phyloP scores from a whole-genome alignment of 768 basidiomycete species.

The Boletus pseudo-olivaceus region DNA sequence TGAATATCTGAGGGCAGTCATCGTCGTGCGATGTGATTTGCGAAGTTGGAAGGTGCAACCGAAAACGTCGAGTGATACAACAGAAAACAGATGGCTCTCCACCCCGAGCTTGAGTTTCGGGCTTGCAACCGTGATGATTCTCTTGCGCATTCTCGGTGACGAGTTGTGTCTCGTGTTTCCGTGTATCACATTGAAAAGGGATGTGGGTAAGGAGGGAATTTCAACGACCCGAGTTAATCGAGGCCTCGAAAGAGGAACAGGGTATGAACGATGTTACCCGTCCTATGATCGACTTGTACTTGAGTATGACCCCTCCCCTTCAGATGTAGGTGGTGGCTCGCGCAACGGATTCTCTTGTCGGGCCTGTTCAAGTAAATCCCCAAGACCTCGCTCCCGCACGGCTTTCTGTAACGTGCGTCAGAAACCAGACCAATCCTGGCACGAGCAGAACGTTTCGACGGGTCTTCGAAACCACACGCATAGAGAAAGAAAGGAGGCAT shows the following conservation, averaged over 20 bases:
- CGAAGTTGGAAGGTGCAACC: not conserved
- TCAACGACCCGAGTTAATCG: not conserved
- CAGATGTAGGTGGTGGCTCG: conserved; percentile 43
- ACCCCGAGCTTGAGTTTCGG: not conserved
- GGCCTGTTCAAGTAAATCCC: conserved; percentile 74
- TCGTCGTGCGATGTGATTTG: not conserved
- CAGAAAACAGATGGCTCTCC: not conserved
- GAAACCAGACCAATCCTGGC: not conserved
- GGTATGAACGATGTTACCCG: not conserved
- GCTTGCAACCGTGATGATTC: not conserved
- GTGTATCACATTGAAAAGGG: not conserved
- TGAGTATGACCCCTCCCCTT: conserved; percentile 7
- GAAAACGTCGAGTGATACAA: not conserved
- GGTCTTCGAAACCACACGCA: not conserved
- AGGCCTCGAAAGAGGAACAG: not conserved
- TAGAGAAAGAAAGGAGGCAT: not conserved
- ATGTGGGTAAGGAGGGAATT: not conserved
- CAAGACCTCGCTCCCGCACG: conserved; percentile 72
- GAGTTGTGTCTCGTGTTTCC: not conserved
- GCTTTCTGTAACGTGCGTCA: conserved; percentile 54
- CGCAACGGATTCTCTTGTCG: conserved; percentile 74
- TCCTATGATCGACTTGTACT: conserved; percentile 10
- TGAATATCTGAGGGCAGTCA: not conserved
- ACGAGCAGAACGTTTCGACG: not conserved
- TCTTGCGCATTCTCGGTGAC: not conserved